These are phyloP conservation scores for Cudoniella acicularis DNA, from an alignment of 495 filamentous ascomycete genomes.

Conservation along the genomic window DNA sequence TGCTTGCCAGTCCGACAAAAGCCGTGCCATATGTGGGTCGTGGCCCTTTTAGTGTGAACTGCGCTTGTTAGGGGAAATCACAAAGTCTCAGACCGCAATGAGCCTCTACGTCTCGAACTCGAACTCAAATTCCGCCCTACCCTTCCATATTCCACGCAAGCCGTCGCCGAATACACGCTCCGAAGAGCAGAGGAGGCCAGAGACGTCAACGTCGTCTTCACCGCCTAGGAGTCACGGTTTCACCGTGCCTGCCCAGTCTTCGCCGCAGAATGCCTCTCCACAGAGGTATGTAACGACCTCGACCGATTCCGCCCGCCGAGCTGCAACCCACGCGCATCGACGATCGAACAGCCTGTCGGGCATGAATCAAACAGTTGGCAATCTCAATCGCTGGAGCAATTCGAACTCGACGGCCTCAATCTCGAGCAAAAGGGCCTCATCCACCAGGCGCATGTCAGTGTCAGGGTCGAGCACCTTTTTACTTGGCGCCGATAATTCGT, in stretches of 20 bases:
- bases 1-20: background rate
- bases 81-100: background rate
- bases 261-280: background rate
- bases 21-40: background rate
- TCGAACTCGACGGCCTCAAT: background rate
- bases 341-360: background rate
- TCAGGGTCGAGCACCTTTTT: background rate
- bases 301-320: background rate
- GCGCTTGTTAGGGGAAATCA: background rate
- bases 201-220: conserved; percentile 10
- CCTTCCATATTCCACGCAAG: background rate
- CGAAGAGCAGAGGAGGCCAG: background rate
- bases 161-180: background rate
- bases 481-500: background rate
- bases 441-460: background rate
- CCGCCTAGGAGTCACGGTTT: background rate
- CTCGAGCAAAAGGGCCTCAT: background rate
- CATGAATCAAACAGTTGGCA: background rate
- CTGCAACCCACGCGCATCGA: background rate
- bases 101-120: background rate
- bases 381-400: conserved; percentile 2
- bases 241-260: background rate
- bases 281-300: background rate
- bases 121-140: background rate
- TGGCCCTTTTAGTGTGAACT: background rate